phyloP scores from a whole-genome alignment of 148 eudicot species.

The Rhododendron williamsianum region DNA sequence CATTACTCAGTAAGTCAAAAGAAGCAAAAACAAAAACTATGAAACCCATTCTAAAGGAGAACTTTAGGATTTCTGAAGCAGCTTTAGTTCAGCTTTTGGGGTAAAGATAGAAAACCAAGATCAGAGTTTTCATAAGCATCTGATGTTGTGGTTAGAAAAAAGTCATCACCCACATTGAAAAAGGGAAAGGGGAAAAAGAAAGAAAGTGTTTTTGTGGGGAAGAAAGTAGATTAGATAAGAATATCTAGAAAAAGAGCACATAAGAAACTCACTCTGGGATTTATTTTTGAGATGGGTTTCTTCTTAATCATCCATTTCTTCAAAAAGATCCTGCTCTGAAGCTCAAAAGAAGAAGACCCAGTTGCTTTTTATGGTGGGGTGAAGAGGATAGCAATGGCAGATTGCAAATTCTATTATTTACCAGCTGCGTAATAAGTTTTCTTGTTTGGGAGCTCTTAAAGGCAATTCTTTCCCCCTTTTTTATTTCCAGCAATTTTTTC shows the following conservation, averaged over 20 bases:
- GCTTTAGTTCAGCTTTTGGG: not conserved
- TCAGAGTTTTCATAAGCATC: not conserved
- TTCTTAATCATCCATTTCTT: constrained; percentile 2
- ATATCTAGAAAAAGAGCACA: not conserved
- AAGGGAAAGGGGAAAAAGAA: not conserved
- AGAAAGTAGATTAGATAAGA: not conserved
- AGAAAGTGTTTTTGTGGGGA: not conserved
- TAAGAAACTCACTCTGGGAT: constrained; percentile 4
- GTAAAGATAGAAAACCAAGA: not conserved
- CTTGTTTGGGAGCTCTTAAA: constrained; percentile 37
- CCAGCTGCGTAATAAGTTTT: constrained; percentile 23
- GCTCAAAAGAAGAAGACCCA: not conserved
- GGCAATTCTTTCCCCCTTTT: not conserved
- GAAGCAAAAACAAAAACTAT: not conserved
- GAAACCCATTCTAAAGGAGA: not conserved
- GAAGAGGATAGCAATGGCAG: not conserved
- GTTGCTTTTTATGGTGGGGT: not conserved
- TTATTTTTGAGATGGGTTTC: not conserved
- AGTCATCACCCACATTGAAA: not conserved
- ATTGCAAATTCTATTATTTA: not conserved
- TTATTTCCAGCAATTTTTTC: not conserved
- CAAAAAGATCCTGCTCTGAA: not conserved
- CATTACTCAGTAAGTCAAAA: not conserved
- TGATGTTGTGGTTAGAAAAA: not conserved
- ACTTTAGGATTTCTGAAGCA: not conserved